phyloP scores from a whole-genome alignment of 768 basidiomycete genomes.

The Phanerochaete sordida region DNA sequence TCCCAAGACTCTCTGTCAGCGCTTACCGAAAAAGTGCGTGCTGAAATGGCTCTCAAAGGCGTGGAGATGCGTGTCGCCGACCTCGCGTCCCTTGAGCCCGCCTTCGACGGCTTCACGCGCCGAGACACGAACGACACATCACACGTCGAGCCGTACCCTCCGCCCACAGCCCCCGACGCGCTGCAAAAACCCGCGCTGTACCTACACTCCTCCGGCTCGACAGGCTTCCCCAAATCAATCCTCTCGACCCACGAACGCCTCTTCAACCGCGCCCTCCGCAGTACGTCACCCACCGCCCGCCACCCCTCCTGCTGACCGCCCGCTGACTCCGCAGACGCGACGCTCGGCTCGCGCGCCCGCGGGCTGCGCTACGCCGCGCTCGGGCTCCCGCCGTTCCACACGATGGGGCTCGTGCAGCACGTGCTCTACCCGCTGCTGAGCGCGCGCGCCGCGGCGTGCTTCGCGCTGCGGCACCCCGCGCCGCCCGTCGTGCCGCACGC shows the following conservation, averaged over 20 bases:
- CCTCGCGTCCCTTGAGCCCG: conserved; percentile 5
- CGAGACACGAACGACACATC: conserved; percentile 7
- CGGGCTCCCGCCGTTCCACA: conserved; percentile 8
- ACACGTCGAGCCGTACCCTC: conserved; percentile 1
- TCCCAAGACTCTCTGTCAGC: conserved; percentile 27
- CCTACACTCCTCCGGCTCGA: conserved; percentile 49
- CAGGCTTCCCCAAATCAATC: conserved; percentile 43
- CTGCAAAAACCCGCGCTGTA: conserved; percentile 23
- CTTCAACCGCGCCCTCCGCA: background rate
- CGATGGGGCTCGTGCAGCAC: conserved; percentile 7
- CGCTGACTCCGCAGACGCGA: background rate
- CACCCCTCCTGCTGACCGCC: background rate
- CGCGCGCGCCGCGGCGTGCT: conserved; percentile 1
- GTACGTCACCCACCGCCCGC: background rate
- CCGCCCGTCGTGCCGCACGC: conserved; percentile 14
- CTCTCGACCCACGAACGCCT: conserved; percentile 9
- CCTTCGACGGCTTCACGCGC: background rate
- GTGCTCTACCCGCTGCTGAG: conserved; percentile 3
- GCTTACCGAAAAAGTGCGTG: conserved; percentile 28
- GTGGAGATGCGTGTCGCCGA: conserved; percentile 14
- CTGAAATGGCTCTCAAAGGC: conserved; percentile 13
- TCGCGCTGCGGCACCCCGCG: conserved; percentile 5
- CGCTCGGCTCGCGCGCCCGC: background rate
- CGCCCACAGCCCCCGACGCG: background rate
- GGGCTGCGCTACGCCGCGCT: background rate